Base-by-base conservation (phyloP, 345 rosid genomes). In the Eucalyptus dawsonii region DNA sequence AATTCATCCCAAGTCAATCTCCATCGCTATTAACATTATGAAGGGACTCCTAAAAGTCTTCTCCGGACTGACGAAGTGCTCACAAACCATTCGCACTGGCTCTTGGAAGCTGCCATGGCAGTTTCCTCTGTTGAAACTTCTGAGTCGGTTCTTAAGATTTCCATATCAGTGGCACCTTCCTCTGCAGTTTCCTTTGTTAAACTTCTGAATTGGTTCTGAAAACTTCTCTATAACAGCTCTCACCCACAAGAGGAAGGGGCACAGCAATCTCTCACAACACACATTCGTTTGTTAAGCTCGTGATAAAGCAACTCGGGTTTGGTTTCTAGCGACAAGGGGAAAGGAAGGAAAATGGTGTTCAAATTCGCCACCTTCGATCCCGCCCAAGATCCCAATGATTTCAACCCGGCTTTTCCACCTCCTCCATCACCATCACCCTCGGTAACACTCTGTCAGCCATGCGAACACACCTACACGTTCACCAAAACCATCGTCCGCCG, bases 101-200 rank as follows among this genome's bases (percentile, higher is more conserved):
- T 60, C 31, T 1, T 27, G 16, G 31, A 27, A n/a, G 76, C 76
- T 14, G 45, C 27, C 81, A 2, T 34, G 25, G 5, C 45, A 72
- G 44, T 37, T 6, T 72, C 0, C 81, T 72, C 14, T 10, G 45
- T 11, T 72, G 2, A 37, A 19, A 72, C 45, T 72, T 72, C 45
- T 19, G 81, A 37, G 81, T 72, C 3, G 81, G 45, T 37, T 37
- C 81, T 72, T 17, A 37, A 72, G 22, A 19, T 3, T 37, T 9
- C 44, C 29, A 0, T 10, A 56, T 56, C 4, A 27, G 69, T 0
- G 31, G 29, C 62, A 0, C 13, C 62, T 56, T 56, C 0, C 29
- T 56, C 62, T 24, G 62, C 62, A 24, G 0, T 0, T 56, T 56
- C 62, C 62, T 56, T 25, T 56, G 62, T 56, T 0, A 25, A 56